phyloP scores from a whole-genome alignment of 1,284 basidiomycete genomes.

The Leccinum holopus region DNA sequence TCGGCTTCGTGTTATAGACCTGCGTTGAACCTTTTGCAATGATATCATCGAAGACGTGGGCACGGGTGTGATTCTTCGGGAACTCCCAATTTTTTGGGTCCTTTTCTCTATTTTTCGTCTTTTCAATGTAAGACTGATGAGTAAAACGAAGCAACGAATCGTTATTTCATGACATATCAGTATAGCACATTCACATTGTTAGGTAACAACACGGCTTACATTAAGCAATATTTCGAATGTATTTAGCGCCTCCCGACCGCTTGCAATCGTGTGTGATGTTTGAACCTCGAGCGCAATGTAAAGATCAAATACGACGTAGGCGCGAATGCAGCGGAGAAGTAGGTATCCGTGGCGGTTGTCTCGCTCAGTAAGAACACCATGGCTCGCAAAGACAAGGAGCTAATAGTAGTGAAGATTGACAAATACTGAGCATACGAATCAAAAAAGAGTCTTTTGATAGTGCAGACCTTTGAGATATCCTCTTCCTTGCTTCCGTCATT shows the following conservation, averaged over 20 bases:
- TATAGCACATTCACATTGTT: too few species aligned
- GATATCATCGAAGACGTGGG: slow-evolving; percentile 38
- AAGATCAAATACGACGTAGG: slow-evolving; percentile 24
- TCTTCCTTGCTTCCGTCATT: slow-evolving; percentile 39
- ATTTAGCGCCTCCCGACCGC: slow-evolving; percentile 21
- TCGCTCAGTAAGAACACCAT: slow-evolving; percentile 27
- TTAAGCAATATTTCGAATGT: slow-evolving; percentile 22
- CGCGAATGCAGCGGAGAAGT: slow-evolving; percentile 29
- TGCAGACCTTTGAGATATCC: slow-evolving; percentile 39
- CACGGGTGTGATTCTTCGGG: slow-evolving; percentile 35
- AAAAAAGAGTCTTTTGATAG: neutral
- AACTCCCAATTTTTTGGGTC: slow-evolving; percentile 37
- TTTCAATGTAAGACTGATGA: slow-evolving; percentile 6
- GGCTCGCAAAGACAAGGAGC: slow-evolving; percentile 31
- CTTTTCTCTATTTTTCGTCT: neutral
- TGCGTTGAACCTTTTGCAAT: slow-evolving; percentile 32
- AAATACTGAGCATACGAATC: neutral
- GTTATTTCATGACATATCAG: too few species aligned
- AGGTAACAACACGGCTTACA: slow-evolving; percentile 11
- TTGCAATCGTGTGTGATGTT: slow-evolving; percentile 30
- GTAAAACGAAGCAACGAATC: too few species aligned
- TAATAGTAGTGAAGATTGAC: slow-evolving; percentile 10
- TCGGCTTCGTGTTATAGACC: slow-evolving; percentile 37
- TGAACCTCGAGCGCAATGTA: slow-evolving; percentile 35
- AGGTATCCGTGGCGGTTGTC: slow-evolving; percentile 17